Evolutionary conservation across 139 green algal species (phyloP).

Genomic region (Tetradesmus lagerheimii): DNA sequence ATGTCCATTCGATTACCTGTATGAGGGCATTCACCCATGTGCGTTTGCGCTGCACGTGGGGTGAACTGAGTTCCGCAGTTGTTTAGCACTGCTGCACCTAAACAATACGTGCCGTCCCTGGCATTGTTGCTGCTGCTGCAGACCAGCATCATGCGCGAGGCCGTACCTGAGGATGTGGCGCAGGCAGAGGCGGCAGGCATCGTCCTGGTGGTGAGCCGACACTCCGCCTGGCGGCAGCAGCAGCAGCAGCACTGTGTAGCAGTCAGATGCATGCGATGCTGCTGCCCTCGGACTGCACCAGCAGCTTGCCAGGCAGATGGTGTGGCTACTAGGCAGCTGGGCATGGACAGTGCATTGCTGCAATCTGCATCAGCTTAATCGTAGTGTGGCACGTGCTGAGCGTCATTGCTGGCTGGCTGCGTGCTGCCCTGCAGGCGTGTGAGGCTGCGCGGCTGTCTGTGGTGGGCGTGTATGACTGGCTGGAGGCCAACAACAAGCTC

Average conservation of each 20-base stretch:
- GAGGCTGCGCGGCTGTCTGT: conserved; percentile 52
- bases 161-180: conserved; percentile 1
- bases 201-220: conserved; percentile 10
- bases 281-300: background rate
- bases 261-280: background rate
- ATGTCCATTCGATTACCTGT: no score
- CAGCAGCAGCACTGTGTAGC: background rate
- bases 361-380: background rate
- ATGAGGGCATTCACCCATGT: background rate
- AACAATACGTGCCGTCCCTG: background rate
- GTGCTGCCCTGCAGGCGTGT: conserved; percentile 40
- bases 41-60: background rate
- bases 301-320: background rate
- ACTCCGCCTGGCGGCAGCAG: no score
- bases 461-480: conserved; percentile 67
- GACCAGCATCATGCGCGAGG: background rate
- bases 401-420: background rate
- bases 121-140: background rate
- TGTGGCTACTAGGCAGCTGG: background rate
- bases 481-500: conserved; percentile 49
- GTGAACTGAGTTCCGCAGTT: no score
- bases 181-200: conserved; percentile 44
- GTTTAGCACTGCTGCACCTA: no score
- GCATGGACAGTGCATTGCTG: background rate
- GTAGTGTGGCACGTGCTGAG: background rate